A percentile compares a stretch with the other conserved stretches of the same genome.
These are phyloP conservation scores for Tylopilus intermedius DNA, from an alignment of 768 basidiomycete species.

Conservation along the genomic window DNA sequence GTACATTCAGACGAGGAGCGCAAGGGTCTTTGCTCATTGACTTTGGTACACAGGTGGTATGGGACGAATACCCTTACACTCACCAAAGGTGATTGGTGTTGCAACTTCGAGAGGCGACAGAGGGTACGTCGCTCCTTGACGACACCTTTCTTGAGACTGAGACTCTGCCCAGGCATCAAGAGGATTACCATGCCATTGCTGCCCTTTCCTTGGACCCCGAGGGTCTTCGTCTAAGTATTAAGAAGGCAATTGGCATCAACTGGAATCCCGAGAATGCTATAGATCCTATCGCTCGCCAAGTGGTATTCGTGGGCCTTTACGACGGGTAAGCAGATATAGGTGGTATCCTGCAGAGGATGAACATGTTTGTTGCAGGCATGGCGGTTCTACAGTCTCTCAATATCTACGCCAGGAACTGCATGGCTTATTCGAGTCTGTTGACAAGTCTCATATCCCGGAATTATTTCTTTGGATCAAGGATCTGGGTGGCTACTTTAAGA, in stretches of 20 bases:
- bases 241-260: conserved; percentile 55
- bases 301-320: conserved; percentile 84
- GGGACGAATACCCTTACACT: conserved; percentile 64
- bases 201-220: conserved; percentile 71
- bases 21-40: conserved; percentile 7
- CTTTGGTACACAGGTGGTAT: conserved; percentile 44
- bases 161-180: conserved; percentile 63
- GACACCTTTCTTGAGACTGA: conserved; percentile 1
- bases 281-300: conserved; percentile 63
- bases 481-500: conserved; percentile 85
- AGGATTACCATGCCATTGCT: conserved; percentile 78
- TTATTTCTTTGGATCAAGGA: conserved; percentile 72
- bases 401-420: conserved; percentile 84
- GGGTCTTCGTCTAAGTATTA: conserved; percentile 63
- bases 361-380: conserved; percentile 59
- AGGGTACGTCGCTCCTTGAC: conserved; percentile 39
- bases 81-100: conserved; percentile 74
- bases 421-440: conserved; percentile 72
- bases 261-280: conserved; percentile 65
- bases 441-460: conserved; percentile 69
- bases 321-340: conserved; percentile 56
- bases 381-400: conserved; percentile 85
- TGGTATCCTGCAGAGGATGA: background rate
- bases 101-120: conserved; percentile 73
- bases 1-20: conserved; percentile 13